phyloP scores from a whole-genome alignment of 1,139 yeast species.

The Debaryomyces singareniensis region DNA sequence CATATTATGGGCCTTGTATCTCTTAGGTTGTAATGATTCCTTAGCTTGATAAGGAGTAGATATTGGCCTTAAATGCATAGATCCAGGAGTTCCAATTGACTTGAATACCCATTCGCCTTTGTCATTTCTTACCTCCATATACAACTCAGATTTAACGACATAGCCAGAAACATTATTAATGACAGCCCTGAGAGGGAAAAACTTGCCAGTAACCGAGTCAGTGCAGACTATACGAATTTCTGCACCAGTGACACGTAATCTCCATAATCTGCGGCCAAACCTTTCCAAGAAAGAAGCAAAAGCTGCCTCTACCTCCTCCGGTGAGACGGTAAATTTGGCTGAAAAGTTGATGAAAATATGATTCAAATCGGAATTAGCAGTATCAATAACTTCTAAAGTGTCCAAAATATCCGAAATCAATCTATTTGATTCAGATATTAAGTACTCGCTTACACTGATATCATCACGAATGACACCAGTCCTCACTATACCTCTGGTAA shows the following conservation, averaged over 20 bases:
- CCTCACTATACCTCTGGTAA: slow-evolving; percentile 94
- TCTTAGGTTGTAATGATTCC: slow-evolving; percentile 96
- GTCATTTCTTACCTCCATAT: slow-evolving; percentile 86
- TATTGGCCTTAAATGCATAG: slow-evolving; percentile 95
- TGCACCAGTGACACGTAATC: slow-evolving; percentile 94
- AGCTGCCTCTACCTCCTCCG: slow-evolving; percentile 95
- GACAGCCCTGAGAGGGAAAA: slow-evolving; percentile 94
- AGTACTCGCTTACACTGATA: slow-evolving; percentile 85
- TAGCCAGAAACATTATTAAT: slow-evolving; percentile 95
- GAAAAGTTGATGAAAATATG: slow-evolving; percentile 96
- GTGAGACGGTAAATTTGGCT: slow-evolving; percentile 87
- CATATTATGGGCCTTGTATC: slow-evolving; percentile 96
- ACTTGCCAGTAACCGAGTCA: slow-evolving; percentile 78
- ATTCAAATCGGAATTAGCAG: slow-evolving; percentile 90
- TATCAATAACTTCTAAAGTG: slow-evolving; percentile 89
- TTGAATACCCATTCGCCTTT: slow-evolving; percentile 96
- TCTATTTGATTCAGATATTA: slow-evolving; percentile 93
- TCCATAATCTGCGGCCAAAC: slow-evolving; percentile 94
- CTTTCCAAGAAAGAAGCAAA: slow-evolving; percentile 97
- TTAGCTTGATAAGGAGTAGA: slow-evolving; percentile 96
- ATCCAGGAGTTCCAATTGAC: slow-evolving; percentile 88
- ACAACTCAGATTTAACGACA: slow-evolving; percentile 91
- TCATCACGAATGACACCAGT: slow-evolving; percentile 94
- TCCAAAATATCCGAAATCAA: slow-evolving; percentile 94
- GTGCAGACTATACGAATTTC: slow-evolving; percentile 94